These are phyloP conservation scores for Boletus sp. DNA, from an alignment of 768 basidiomycete species.

Conservation along the genomic window DNA sequence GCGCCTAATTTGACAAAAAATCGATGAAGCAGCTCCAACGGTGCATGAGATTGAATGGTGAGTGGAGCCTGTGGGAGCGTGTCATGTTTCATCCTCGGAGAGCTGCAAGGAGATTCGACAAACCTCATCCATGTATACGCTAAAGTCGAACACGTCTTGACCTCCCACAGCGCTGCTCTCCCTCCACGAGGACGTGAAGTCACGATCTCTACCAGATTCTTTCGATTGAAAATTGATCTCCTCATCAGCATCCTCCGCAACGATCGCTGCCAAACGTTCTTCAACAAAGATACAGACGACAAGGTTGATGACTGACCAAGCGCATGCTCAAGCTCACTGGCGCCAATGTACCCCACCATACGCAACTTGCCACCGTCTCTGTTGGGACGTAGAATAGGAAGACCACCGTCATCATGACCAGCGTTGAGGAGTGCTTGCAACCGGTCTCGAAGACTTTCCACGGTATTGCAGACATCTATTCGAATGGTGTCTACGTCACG, in stretches of 20 bases:
- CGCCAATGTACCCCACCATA: constrained; percentile 87
- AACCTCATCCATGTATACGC: constrained; percentile 88
- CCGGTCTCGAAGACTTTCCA: constrained; percentile 68
- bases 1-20: constrained; percentile 94
- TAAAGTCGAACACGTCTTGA: constrained; percentile 73
- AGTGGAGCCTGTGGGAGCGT: constrained; percentile 66
- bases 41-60: constrained; percentile 77
- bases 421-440: constrained; percentile 54
- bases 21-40: constrained; percentile 89
- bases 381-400: constrained; percentile 73
- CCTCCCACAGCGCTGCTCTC: constrained; percentile 31
- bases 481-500: constrained; percentile 67
- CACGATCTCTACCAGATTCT: constrained; percentile 36
- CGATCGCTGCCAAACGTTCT: constrained; percentile 48
- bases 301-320: constrained; percentile 51
- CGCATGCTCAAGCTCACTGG: constrained; percentile 92
- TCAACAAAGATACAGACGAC: background rate
- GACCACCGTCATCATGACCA: constrained; percentile 76
- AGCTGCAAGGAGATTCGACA: constrained; percentile 1
- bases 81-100: background rate
- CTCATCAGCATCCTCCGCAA: constrained; percentile 70
- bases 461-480: constrained; percentile 72
- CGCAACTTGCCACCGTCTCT: constrained; percentile 44
- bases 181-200: constrained; percentile 53
- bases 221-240: constrained; percentile 61